Evolutionary conservation across 1,284 basidiomycete genomes (phyloP).

Genomic region (Malassezia pachydermatis): DNA sequence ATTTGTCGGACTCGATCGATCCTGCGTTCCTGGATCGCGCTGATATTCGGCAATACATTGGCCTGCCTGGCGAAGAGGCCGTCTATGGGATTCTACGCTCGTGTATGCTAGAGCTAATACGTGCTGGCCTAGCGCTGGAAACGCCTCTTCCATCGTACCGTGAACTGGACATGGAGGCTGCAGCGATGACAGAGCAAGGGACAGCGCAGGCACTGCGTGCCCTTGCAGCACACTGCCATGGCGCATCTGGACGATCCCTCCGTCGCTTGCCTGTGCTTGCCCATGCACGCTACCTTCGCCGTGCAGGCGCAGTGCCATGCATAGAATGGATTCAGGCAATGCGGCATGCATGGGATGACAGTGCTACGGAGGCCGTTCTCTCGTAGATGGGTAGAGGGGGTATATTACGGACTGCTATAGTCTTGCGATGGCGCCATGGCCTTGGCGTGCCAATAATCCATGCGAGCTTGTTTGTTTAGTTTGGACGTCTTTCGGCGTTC

Average conservation of each 20-base stretch:
- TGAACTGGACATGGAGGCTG: neutral
- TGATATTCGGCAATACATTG: constrained; percentile 89
- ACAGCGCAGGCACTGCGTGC: constrained; percentile 52
- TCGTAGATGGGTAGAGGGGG: neutral
- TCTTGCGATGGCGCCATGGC: neutral
- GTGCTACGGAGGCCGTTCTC: no score
- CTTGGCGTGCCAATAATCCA: constrained; percentile 12
- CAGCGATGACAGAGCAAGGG: neutral
- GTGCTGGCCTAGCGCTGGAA: constrained; percentile 58
- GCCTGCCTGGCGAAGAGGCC: constrained; percentile 75
- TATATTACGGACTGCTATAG: neutral
- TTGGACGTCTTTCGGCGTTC: neutral
- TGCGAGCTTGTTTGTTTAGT: constrained; percentile 12
- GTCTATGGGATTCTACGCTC: constrained; percentile 85
- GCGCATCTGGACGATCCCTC: constrained; percentile 80
- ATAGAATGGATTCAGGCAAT: constrained; percentile 12
- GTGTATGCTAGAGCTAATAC: constrained; percentile 69
- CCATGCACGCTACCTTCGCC: constrained; percentile 59
- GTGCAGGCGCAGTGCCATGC: neutral
- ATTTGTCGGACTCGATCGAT: constrained; percentile 87
- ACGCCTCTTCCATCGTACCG: neutral
- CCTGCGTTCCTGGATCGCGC: constrained; percentile 91
- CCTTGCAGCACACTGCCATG: constrained; percentile 64
- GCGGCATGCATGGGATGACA: neutral
- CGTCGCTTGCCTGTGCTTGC: constrained; percentile 82